Evolutionary conservation across 345 rosid genomes (phyloP).

Genomic region (Hypericum perforatum): DNA sequence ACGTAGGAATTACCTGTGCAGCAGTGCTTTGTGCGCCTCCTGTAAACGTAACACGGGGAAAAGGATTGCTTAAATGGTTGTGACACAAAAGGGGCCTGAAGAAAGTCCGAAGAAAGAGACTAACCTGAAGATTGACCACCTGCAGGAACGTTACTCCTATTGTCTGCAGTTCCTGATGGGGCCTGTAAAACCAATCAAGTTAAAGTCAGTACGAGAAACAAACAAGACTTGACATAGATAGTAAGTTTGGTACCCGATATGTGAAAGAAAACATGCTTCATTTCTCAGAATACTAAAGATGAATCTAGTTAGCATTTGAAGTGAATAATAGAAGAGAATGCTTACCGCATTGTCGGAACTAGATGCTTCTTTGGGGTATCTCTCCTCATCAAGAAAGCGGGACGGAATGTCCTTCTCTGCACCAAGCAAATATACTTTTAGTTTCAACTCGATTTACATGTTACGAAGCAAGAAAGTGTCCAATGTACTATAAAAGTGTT

Average conservation of each 20-base stretch:
- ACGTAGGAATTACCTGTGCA: conserved; percentile 29
- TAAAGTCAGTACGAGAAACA: neutral
- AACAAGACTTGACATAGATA: neutral
- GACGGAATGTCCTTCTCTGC: conserved; percentile 90
- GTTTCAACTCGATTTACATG: too few species aligned
- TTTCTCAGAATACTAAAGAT: too few species aligned
- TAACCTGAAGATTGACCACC: conserved; percentile 57
- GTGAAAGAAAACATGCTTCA: too few species aligned
- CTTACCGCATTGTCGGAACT: conserved; percentile 73
- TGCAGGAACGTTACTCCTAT: conserved; percentile 26
- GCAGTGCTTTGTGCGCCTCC: conserved; percentile 20
- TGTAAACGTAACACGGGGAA: conserved; percentile 12
- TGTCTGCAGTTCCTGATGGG: conserved; percentile 34
- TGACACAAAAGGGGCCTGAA: neutral
- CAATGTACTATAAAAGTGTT: too few species aligned
- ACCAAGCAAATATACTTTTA: conserved; percentile 13
- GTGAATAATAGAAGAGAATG: neutral
- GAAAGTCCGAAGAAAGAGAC: conserved; percentile 8
- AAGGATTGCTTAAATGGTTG: neutral
- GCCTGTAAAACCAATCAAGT: conserved; percentile 23
- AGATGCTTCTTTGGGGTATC: conserved; percentile 58
- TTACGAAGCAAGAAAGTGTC: neutral
- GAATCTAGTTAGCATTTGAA: neutral
- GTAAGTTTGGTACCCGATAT: neutral
- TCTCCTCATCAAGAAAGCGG: conserved; percentile 73